Base-by-base conservation (phyloP, 2,329 filamentous ascomycete genomes). In the Ploettnerulaceae sp. region DNA sequence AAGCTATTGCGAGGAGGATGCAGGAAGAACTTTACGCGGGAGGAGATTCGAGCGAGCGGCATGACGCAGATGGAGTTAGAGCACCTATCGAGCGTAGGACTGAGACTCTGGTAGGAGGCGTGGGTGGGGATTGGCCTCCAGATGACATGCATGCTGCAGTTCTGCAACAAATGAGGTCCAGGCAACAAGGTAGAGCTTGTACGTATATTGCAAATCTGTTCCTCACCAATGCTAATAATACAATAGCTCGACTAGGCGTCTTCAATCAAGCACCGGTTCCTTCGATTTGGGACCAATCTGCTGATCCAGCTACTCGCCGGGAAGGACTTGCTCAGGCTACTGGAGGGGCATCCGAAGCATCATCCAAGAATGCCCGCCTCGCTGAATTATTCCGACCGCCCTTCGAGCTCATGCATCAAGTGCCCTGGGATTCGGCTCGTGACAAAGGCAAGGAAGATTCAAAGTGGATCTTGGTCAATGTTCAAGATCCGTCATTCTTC, bases 401-500 rank as follows among this genome's bases (percentile, higher is more conserved):
- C 0, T 93, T 90, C 65, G 89, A 96, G 28, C 70, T 98, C 33
- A 96, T 98, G 72, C 81, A 80, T 17, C 79, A 79, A 25, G 67
- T 88, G 24, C 71, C 80, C n/a, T 95, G 88, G 82, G 88, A 95
- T 55, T 77, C 84, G 48, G 93, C 89, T 11, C 81, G 93, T 44
- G 79, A 90, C 12, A 75, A 89, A 58, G 93, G 91, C 50, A 95
- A 93, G 64, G 86, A 89, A 35, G 76, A 83, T 21, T 82, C 89
- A 71, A 96, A 95, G 66, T 98, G 93, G 93, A 78, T 98, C 37
- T 68, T 98, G 57, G 89, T 96, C 52, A 97, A 98, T 64, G 82
- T 98, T 12, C 93, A 98, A 67, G 90, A 98, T 63, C 81, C 87
- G 55, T 86, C 86, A 26, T 83, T 95, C 60, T 98, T 98, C 66